Conservation (phyloP, 2,329 filamentous ascomycete genomes). For the Colletotrichum phormii region DNA sequence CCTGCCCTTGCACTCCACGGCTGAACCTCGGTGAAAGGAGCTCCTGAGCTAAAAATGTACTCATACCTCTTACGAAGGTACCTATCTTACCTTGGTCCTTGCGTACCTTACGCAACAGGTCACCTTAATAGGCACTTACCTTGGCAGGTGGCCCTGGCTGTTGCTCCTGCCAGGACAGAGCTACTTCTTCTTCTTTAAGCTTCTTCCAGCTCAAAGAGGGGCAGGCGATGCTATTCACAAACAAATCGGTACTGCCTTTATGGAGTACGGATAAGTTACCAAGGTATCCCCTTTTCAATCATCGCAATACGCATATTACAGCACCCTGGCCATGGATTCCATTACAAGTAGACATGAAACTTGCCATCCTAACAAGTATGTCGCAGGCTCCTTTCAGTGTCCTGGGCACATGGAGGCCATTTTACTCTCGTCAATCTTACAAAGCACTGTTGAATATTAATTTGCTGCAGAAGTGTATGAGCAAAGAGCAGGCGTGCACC, state of each 20-base stretch:
- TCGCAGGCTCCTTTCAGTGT: neutral
- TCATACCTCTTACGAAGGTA: too few relatives aligned
- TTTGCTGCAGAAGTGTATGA: neutral
- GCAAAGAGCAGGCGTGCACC: neutral
- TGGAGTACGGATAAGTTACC: neutral
- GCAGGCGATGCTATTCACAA: neutral
- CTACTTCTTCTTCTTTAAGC: neutral
- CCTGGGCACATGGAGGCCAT: neutral
- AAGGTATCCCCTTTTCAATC: neutral
- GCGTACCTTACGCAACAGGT: too few relatives aligned
- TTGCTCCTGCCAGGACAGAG: neutral
- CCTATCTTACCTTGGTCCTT: neutral
- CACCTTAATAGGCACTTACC: neutral
- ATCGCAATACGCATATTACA: neutral
- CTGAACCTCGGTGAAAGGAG: slow-evolving; percentile 7
- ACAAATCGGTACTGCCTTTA: neutral
- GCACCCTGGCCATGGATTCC: neutral
- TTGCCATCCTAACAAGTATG: neutral
- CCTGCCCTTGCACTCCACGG: neutral
- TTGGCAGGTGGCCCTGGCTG: neutral
- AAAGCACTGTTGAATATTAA: neutral
- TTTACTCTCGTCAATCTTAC: too few relatives aligned
- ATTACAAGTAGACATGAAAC: neutral
- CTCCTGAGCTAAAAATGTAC: neutral
- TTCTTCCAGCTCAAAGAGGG: neutral